Conservation (phyloP, 129 eudicot species). For the Lactuca saligna region DNA sequence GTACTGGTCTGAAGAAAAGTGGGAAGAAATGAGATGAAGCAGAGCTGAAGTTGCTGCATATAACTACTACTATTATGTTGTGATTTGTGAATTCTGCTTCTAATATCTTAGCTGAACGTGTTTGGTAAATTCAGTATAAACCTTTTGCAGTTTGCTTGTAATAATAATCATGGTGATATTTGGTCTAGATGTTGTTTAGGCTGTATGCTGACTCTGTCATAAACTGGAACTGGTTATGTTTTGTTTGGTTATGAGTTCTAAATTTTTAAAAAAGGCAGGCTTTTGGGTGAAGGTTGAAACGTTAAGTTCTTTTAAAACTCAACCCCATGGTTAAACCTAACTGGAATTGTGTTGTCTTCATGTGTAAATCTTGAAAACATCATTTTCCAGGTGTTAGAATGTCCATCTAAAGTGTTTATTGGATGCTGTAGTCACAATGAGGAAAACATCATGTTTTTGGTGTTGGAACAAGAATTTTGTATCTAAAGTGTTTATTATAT, state of each 20-base stretch:
- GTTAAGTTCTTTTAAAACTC: not conserved
- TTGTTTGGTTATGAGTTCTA: not conserved
- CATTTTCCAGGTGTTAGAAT: too few species aligned
- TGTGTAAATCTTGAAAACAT: too few species aligned
- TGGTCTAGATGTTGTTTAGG: slow-evolving; percentile 11
- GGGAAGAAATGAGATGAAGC: slow-evolving; percentile 75
- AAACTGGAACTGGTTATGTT: not conserved
- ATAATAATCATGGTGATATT: slow-evolving; percentile 28
- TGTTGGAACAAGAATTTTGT: too few species aligned
- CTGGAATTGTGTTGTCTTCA: too few species aligned
- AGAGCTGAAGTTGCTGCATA: slow-evolving; percentile 29
- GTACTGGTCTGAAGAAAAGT: slow-evolving; percentile 64
- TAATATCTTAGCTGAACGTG: slow-evolving; percentile 12
- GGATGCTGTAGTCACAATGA: too few species aligned
- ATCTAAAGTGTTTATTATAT: too few species aligned
- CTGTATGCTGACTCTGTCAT: not conserved
- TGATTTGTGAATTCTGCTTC: slow-evolving; percentile 18
- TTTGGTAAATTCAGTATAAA: slow-evolving; percentile 11
- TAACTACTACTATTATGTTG: not conserved
- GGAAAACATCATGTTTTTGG: too few species aligned
- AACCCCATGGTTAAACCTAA: too few species aligned
- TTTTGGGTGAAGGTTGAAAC: not conserved
- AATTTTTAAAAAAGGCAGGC: not conserved
- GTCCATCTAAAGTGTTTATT: too few species aligned
- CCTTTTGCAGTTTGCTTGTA: slow-evolving; percentile 18